Conservation (phyloP, 2,329 filamentous ascomycete genomes). For the Arthroderma sp. region DNA sequence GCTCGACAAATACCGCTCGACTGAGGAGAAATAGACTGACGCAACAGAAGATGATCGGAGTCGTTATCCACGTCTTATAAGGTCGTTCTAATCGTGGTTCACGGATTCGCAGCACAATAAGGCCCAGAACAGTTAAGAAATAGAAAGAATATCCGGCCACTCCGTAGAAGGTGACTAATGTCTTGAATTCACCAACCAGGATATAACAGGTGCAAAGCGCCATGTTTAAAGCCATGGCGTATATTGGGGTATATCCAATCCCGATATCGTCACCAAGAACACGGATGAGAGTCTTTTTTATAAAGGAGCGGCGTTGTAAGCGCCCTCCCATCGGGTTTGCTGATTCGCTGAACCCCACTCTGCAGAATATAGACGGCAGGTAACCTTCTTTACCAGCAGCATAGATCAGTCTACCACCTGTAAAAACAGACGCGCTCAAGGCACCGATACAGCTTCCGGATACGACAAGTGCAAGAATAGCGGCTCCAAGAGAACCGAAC, state of each 20-base stretch:
- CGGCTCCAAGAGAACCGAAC: constrained; percentile 69
- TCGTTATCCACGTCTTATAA: constrained; percentile 93
- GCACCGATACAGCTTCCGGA: constrained; percentile 87
- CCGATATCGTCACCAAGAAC: constrained; percentile 63
- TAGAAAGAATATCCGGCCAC: constrained; percentile 97
- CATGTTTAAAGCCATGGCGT: constrained; percentile 75
- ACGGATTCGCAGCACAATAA: constrained; percentile 77
- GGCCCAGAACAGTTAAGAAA: constrained; percentile 83
- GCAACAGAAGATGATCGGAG: constrained; percentile 96
- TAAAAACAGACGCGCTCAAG: constrained; percentile 89
- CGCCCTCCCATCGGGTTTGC: constrained; percentile 23
- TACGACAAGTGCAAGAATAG: constrained; percentile 79
- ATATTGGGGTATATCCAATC: constrained; percentile 87
- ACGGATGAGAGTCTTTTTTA: constrained; percentile 47
- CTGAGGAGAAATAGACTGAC: constrained; percentile 86
- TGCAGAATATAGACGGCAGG: constrained; percentile 70
- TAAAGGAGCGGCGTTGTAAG: constrained; percentile 40
- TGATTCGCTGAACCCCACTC: constrained; percentile 54
- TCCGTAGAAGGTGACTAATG: constrained; percentile 90
- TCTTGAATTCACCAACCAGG: constrained; percentile 76
- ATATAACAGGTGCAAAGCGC: constrained; percentile 65
- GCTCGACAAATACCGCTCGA: constrained; percentile 79
- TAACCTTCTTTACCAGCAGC: constrained; percentile 92
- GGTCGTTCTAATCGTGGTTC: constrained; percentile 82
- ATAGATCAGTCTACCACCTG: constrained; percentile 81